Conservation (phyloP, 371 early-diverging fungal species). For the Mortierella sp. region DNA sequence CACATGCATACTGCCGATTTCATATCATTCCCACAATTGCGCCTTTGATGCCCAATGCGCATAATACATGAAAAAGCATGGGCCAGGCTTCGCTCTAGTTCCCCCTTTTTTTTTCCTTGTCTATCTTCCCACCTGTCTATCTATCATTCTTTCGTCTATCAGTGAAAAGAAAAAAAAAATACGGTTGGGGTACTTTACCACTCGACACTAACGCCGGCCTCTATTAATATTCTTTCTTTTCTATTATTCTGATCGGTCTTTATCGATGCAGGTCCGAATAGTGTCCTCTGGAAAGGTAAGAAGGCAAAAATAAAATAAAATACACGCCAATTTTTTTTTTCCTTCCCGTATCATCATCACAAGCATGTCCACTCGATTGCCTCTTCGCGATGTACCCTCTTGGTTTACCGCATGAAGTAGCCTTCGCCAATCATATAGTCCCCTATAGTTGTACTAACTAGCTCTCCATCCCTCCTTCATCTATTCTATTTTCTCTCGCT, state of each 20-base stretch:
- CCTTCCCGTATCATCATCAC: background rate
- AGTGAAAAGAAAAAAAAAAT: background rate
- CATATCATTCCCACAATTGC: background rate
- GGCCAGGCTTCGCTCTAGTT: background rate
- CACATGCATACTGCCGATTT: background rate
- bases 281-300: conserved; percentile 27
- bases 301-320: background rate
- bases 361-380: background rate
- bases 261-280: conserved; percentile 17
- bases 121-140: background rate
- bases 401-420: background rate
- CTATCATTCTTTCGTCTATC: background rate
- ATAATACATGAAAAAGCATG: conserved; percentile 4
- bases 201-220: conserved; percentile 2
- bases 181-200: background rate
- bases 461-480: background rate
- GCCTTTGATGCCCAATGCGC: background rate
- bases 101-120: conserved; percentile 2
- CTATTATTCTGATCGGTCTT: background rate
- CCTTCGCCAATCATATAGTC: background rate
- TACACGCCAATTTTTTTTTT: background rate
- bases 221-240: background rate
- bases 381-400: background rate
- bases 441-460: background rate
- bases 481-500: background rate